Percentiles rank a stretch among this genome's conserved stretches.
Conservation (phyloP, 2,329 filamentous ascomycete species). For the Zymoseptoria passerinii region DNA sequence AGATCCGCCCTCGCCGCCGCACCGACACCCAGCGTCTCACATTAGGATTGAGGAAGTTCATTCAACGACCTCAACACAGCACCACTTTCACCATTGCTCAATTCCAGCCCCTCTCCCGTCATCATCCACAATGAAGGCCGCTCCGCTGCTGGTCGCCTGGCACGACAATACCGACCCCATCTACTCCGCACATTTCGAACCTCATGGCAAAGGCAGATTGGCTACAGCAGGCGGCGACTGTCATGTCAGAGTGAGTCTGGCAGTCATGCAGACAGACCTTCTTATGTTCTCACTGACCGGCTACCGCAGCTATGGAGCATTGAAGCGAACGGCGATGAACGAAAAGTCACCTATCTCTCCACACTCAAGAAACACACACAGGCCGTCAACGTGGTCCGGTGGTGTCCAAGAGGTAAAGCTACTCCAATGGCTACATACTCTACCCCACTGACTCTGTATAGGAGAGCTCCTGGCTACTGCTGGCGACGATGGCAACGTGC, state of each 20-base stretch:
- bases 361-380: conserved; percentile 91
- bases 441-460: conserved; percentile 31
- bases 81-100: neutral
- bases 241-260: conserved; percentile 66
- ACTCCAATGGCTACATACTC: neutral
- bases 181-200: conserved; percentile 96
- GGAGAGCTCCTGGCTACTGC: conserved; percentile 90
- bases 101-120: neutral
- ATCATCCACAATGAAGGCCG: conserved; percentile 68
- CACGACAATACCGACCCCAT: conserved; percentile 95
- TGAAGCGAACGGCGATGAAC: conserved; percentile 73
- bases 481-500: conserved; percentile 93
- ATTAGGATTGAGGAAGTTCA: neutral
- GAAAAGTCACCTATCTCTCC: conserved; percentile 83
- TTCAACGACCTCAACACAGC: neutral
- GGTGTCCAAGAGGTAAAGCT: conserved; percentile 75
- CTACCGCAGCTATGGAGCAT: conserved; percentile 73
- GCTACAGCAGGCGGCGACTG: conserved; percentile 95
- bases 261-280: neutral
- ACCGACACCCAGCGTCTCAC: neutral
- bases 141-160: conserved; percentile 96
- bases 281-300: neutral
- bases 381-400: conserved; percentile 95
- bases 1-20: neutral
- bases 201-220: conserved; percentile 78